Evolutionary conservation across 169 alveolate species (phyloP), one percentile per base, ranked within the genome.

Genomic region (Neospora caninum): DNA sequence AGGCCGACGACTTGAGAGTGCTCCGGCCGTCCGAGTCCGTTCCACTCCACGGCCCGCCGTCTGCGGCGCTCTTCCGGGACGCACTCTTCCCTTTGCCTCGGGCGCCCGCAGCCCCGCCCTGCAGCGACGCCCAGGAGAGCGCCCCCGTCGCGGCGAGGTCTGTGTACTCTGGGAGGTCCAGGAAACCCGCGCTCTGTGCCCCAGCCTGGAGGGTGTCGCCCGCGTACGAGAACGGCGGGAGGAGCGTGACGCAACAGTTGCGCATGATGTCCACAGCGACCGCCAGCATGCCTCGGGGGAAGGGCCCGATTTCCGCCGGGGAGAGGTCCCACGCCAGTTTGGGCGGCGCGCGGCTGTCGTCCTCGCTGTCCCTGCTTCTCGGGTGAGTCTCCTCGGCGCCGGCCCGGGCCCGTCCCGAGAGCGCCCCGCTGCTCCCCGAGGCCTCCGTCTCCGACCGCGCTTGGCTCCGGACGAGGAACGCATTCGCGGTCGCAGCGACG

Each of bases 251-350:
- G 67, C 95, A 92, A 83, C 95, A 83, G 80, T 86, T 83, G 45
- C 95, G 87, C 95, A 92, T 92, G 42, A 91, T 49, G 80, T 92
- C 95, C 13, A 92, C 95, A 41, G 95, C 92, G 38, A 92, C 92
- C 0, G 92, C 95, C 42, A 43, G 70, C 82, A 91, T 84, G 88
- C 95, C 95, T 29, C 95, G 42, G 16, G 95, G 89, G 58, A 92
- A 92, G 80, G 95, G 95, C 58, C 95, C 95, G 27, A 92, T 86
- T 43, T 91, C 92, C 6, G 95, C 92, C 31, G 95, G 95, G 10
- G 88, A 69, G 42, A 88, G 2, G 86, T 78, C 45, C 86, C 45
- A n/a, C 45, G 39, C 39, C 39, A 78, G 45, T n/a, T 64, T 64
- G n/a, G 34, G 34, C 73, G 7, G 73, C 25, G 31, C 7, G 73